phyloP scores from a whole-genome alignment of 768 basidiomycete genomes.

The Tylopilus rubrobrunneus region DNA sequence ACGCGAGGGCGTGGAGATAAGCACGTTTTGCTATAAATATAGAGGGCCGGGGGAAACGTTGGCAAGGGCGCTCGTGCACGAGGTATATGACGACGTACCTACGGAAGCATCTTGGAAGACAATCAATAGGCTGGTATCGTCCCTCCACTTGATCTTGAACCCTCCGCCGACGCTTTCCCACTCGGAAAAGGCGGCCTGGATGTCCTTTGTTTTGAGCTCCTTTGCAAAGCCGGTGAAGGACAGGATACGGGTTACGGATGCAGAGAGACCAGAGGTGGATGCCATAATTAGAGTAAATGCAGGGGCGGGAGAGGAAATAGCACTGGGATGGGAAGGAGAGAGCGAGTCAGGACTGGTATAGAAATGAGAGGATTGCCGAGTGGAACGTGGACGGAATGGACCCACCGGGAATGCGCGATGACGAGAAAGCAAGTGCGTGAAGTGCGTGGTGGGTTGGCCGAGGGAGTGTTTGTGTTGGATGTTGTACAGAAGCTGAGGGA shows the following conservation, averaged over 20 bases:
- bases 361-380: slow-evolving; percentile 25
- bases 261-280: slow-evolving; percentile 79
- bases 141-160: slow-evolving; percentile 98
- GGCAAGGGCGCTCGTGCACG: neutral
- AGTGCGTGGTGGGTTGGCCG: slow-evolving; percentile 6
- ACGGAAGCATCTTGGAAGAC: slow-evolving; percentile 89
- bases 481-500: slow-evolving; percentile 32
- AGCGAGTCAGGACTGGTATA: slow-evolving; percentile 9
- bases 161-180: slow-evolving; percentile 86
- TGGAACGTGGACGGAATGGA: slow-evolving; percentile 23
- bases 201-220: slow-evolving; percentile 96
- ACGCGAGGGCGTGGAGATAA: slow-evolving; percentile 86
- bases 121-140: slow-evolving; percentile 92
- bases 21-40: slow-evolving; percentile 25
- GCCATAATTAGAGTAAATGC: slow-evolving; percentile 44
- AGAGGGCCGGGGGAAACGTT: neutral
- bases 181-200: slow-evolving; percentile 85
- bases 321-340: slow-evolving; percentile 8
- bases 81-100: slow-evolving; percentile 56
- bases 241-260: slow-evolving; percentile 94
- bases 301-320: neutral
- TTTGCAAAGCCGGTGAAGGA: slow-evolving; percentile 89
- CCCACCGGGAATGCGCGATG: slow-evolving; percentile 7
- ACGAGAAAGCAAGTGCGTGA: slow-evolving; percentile 4
- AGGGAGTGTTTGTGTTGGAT: slow-evolving; percentile 28